Percentiles rank a stretch among this genome's conserved stretches.
Conservation (phyloP, 1,284 basidiomycete species). For the Ceratobasidium sp. region DNA sequence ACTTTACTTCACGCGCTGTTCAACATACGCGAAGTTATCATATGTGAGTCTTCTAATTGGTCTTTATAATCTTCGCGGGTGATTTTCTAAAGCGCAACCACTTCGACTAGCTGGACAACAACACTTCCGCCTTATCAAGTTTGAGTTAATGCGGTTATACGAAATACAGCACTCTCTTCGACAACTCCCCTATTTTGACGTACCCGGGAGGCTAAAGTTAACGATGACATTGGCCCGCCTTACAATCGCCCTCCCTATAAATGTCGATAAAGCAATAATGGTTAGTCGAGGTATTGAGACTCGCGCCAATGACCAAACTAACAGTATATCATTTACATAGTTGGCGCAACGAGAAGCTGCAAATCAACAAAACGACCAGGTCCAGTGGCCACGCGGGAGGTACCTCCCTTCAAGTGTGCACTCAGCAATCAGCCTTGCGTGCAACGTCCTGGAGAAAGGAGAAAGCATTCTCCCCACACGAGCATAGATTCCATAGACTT, state of each 20-base stretch:
- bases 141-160: conserved; percentile 78
- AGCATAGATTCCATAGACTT: conserved; percentile 6
- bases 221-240: conserved; percentile 85
- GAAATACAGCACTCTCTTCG: conserved; percentile 84
- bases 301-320: conserved; percentile 48
- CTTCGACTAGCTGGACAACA: conserved; percentile 75
- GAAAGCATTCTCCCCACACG: conserved; percentile 35
- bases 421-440: conserved; percentile 34
- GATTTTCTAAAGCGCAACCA: not conserved
- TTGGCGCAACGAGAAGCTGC: conserved; percentile 10
- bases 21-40: conserved; percentile 73
- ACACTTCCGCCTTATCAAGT: conserved; percentile 79
- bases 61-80: too few relatives aligned
- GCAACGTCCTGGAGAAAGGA: conserved; percentile 33
- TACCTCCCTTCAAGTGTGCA: conserved; percentile 37
- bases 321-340: not conserved
- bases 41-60: conserved; percentile 64
- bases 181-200: conserved; percentile 81
- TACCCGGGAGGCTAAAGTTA: conserved; percentile 80
- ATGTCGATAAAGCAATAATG: conserved; percentile 76
- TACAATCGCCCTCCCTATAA: conserved; percentile 81
- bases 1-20: conserved; percentile 74
- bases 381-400: conserved; percentile 26
- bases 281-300: conserved; percentile 54
- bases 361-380: conserved; percentile 19